Evolutionary conservation across 129 eudicot genomes (phyloP).

Genomic region (Lactuca saligna): DNA sequence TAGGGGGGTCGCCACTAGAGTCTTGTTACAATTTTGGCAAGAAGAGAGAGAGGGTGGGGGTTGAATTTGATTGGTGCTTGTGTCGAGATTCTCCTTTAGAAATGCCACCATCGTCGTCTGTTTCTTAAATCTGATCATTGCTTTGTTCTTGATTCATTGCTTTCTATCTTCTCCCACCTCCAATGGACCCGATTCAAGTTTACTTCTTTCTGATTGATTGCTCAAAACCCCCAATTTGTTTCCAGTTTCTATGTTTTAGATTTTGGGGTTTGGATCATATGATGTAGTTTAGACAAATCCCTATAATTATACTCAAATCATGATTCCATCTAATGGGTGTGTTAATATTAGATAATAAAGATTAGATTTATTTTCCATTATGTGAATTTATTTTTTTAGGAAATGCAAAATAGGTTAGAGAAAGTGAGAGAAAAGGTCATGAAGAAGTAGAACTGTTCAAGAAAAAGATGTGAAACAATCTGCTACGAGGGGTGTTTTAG

Average conservation of each 20-base stretch:
- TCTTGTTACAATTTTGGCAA: too few relatives aligned
- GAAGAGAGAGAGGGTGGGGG: too few relatives aligned
- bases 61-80: too few relatives aligned
- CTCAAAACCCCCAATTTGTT: conserved; percentile 1
- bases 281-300: too few relatives aligned
- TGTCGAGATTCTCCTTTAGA: conserved; percentile 51
- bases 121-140: conserved; percentile 64
- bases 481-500: conserved; percentile 37
- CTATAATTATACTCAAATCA: too few relatives aligned
- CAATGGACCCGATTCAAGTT: conserved; percentile 43
- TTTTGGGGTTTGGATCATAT: background rate
- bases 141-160: conserved; percentile 53
- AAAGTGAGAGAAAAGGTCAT: conserved; percentile 57
- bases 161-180: conserved; percentile 54
- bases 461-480: conserved; percentile 69
- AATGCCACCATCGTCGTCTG: conserved; percentile 71
- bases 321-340: conserved; percentile 3
- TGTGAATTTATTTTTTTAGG: conserved; percentile 11
- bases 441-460: conserved; percentile 63
- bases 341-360: background rate
- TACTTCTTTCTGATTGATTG: background rate
- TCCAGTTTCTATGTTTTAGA: background rate
- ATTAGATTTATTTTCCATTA: background rate
- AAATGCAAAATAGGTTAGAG: conserved; percentile 59
- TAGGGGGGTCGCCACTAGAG: too few relatives aligned